Evolutionary conservation across 139 green algal genomes (phyloP).

Genomic region (Chloropicon primus): DNA sequence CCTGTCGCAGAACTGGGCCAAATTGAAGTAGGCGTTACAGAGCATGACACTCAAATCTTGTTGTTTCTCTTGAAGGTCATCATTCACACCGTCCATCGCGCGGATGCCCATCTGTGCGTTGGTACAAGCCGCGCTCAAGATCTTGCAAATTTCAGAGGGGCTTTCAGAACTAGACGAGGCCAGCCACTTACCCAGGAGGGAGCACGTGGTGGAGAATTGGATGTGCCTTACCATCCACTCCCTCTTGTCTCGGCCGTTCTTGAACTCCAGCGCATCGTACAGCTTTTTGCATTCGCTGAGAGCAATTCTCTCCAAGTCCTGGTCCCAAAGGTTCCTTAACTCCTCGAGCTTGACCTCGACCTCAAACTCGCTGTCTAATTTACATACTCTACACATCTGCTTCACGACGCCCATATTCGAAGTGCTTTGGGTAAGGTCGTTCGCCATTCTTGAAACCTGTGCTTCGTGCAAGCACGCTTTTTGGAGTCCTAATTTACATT

Average conservation of each 20-base stretch:
- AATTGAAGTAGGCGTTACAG: not conserved
- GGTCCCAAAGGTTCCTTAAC: not conserved
- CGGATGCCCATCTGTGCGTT: not conserved
- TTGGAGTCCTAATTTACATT: not conserved
- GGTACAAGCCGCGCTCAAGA: conserved; percentile 11
- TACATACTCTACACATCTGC: not conserved
- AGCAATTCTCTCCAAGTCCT: not conserved
- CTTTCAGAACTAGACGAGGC: conserved; percentile 30
- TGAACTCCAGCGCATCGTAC: conserved; percentile 7
- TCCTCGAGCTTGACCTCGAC: not conserved
- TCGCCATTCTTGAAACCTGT: not conserved
- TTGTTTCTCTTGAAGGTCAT: not conserved
- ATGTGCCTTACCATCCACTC: conserved; percentile 1
- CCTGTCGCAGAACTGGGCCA: not conserved
- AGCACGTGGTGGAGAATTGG: conserved; percentile 29
- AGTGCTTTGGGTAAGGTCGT: not conserved
- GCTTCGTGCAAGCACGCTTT: not conserved
- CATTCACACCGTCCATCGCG: not conserved
- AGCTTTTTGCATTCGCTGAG: conserved; percentile 12
- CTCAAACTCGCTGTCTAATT: not conserved
- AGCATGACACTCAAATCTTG: not conserved
- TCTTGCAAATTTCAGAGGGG: conserved; percentile 16
- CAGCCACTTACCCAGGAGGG: conserved; percentile 57
- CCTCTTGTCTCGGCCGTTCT: not conserved
- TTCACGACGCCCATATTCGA: not conserved